A percentile compares a stretch with the other conserved stretches of the same genome.
Evolutionary conservation across 2,329 filamentous ascomycete genomes (phyloP).

Genomic region (Plectosphaerella sp.): DNA sequence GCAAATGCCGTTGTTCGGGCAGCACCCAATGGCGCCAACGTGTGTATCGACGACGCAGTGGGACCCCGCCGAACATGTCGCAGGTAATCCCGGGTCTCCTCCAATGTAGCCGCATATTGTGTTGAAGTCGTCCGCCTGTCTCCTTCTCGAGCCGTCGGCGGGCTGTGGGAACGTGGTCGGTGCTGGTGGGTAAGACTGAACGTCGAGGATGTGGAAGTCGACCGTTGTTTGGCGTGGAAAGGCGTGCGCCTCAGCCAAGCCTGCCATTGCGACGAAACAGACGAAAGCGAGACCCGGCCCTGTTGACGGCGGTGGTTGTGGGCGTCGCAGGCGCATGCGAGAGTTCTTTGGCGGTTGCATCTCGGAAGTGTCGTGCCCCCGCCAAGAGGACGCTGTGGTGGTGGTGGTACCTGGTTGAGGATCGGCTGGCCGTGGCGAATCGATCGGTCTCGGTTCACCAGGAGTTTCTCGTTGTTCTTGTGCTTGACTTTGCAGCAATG

Average conservation of each 20-base stretch:
- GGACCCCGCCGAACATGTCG: conserved; percentile 53
- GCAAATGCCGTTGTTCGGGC: conserved; percentile 47
- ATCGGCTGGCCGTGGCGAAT: too few species aligned
- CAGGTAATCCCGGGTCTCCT: conserved; percentile 45
- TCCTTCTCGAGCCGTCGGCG: conserved; percentile 29
- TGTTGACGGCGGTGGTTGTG: conserved; percentile 27
- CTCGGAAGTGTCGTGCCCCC: too few species aligned
- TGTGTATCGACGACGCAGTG: conserved; percentile 51
- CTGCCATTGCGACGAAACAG: conserved; percentile 19
- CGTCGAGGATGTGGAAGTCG: conserved; percentile 27
- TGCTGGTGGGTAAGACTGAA: conserved; percentile 31
- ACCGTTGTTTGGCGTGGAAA: conserved; percentile 37
- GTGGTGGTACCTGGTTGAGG: too few species aligned
- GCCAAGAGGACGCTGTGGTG: neutral
- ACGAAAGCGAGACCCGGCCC: conserved; percentile 28
- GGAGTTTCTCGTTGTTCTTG: too few species aligned
- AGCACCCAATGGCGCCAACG: conserved; percentile 50
- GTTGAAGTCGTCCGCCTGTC: conserved; percentile 34
- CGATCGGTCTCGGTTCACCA: too few species aligned
- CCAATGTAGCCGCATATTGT: conserved; percentile 56
- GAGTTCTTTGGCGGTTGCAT: conserved; percentile 2
- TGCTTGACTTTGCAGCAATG: too few species aligned
- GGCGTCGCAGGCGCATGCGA: conserved; percentile 18
- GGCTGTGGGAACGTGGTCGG: conserved; percentile 36
- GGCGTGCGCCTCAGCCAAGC: conserved; percentile 27